phyloP scores from a whole-genome alignment of 1,284 basidiomycete species.

The Veloboletus limbatus region DNA sequence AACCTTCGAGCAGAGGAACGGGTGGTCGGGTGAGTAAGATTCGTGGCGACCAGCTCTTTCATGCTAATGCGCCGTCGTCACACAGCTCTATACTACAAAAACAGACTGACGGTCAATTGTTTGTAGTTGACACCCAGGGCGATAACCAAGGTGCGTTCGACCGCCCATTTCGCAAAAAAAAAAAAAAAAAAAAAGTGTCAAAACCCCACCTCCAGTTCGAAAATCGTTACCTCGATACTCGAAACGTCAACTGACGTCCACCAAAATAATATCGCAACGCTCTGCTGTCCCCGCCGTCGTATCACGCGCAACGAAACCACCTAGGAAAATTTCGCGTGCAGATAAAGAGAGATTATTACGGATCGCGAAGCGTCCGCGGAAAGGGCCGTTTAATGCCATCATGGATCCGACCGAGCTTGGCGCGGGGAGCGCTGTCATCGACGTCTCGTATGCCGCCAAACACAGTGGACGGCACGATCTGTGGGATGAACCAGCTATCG shows the following conservation, averaged over 20 bases:
- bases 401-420: conserved; percentile 63
- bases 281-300: conserved; percentile 83
- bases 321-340: conserved; percentile 45
- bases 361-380: conserved; percentile 66
- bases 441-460: conserved; percentile 65
- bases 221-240: conserved; percentile 55
- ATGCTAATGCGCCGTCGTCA: not conserved
- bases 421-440: conserved; percentile 58
- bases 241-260: conserved; percentile 60
- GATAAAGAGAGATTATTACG: conserved; percentile 76
- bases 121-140: conserved; percentile 76
- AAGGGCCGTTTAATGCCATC: conserved; percentile 68
- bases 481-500: conserved; percentile 48
- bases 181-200: too few species aligned
- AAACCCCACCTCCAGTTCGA: conserved; percentile 44
- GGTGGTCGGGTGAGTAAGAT: conserved; percentile 60
- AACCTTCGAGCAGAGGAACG: conserved; percentile 74
- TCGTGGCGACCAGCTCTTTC: not conserved
- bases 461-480: conserved; percentile 73
- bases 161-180: not conserved
- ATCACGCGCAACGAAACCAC: conserved; percentile 44
- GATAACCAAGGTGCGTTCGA: conserved; percentile 64
- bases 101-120: conserved; percentile 70
- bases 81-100: conserved; percentile 57
- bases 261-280: conserved; percentile 80